Evolutionary conservation across 768 basidiomycete species (phyloP), one percentile per base, ranked within the genome.

Genomic region (Dioszegia aurantiaca): DNA sequence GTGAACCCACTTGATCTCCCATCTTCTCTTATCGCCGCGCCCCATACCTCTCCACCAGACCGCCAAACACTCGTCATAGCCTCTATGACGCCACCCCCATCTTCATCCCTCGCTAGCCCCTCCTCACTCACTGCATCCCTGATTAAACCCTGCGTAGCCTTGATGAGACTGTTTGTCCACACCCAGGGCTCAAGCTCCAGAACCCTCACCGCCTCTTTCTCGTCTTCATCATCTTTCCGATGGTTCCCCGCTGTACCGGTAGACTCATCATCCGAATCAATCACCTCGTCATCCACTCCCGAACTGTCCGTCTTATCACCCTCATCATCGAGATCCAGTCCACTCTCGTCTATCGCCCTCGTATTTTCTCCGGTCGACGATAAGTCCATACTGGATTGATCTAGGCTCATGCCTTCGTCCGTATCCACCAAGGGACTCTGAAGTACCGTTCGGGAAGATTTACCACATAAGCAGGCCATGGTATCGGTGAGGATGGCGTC

Each of bases 111-210:
- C 14, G 16, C 31, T 6, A 4, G 23, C 5, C 19, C 42, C 28
- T 30, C 27, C 4, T 12, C n/a, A 10, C 41, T 28, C 41, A 33
- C 54, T 19, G 40, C 54, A 44, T 4, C 42, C 17, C 30, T 30
- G 21, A 53, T n/a, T 31, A 55, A 12, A 1, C 27, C 30, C 39
- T 55, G 26, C 23, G 19, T 19, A 14, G 28, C n/a, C 42, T 4
- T 3, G 9, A 55, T 43, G 3, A 67, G 44, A 11, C 58, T 63
- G 43, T 64, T 65, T 4, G 47, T 59, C 69, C 69, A 67, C 4
- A 61, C 60, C 62, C 61, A 65, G 3, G 65, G 69, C 46, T 67
- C 65, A 33, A 53, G 24, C 52, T 59, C 51, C 43, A 64, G 16
- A 1, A 39, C 19, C 36, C 64, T 52, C 40, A 27, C 21, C 23